Evolutionary conservation across 768 basidiomycete species (phyloP).

Genomic region (Leucocoprinus sp.): DNA sequence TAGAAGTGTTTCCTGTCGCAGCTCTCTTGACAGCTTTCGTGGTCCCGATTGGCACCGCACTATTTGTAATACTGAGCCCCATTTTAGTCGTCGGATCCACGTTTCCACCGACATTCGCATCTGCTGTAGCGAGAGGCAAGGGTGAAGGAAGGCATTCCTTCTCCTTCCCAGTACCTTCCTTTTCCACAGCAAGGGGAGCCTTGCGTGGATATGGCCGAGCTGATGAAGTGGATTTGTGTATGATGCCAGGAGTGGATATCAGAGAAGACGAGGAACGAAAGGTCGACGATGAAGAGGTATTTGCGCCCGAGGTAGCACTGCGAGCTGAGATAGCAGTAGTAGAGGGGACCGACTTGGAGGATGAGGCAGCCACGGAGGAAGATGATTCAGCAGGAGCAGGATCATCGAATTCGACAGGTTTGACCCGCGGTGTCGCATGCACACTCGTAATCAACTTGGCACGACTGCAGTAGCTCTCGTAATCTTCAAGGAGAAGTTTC

Average conservation of each 20-base stretch:
- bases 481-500: constrained; percentile 83
- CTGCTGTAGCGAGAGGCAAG: constrained; percentile 61
- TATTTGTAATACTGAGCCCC: constrained; percentile 26
- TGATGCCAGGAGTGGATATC: constrained; percentile 33
- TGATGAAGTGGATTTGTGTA: constrained; percentile 38
- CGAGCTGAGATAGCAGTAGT: too few species aligned
- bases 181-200: constrained; percentile 29
- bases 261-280: constrained; percentile 18
- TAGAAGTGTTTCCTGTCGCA: constrained; percentile 40
- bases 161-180: constrained; percentile 27
- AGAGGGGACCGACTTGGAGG: constrained; percentile 5
- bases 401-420: constrained; percentile 64
- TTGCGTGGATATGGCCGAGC: constrained; percentile 31
- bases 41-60: constrained; percentile 23
- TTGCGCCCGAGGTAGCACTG: too few species aligned
- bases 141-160: constrained; percentile 65
- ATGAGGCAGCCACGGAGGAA: constrained; percentile 14
- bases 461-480: constrained; percentile 78
- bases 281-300: constrained; percentile 16
- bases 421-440: constrained; percentile 76
- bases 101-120: constrained; percentile 49
- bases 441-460: constrained; percentile 86
- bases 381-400: constrained; percentile 20
- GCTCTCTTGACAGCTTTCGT: constrained; percentile 66
- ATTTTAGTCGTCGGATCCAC: constrained; percentile 26